Conservation (phyloP, 768 basidiomycete genomes). For the Suillus luteus region DNA sequence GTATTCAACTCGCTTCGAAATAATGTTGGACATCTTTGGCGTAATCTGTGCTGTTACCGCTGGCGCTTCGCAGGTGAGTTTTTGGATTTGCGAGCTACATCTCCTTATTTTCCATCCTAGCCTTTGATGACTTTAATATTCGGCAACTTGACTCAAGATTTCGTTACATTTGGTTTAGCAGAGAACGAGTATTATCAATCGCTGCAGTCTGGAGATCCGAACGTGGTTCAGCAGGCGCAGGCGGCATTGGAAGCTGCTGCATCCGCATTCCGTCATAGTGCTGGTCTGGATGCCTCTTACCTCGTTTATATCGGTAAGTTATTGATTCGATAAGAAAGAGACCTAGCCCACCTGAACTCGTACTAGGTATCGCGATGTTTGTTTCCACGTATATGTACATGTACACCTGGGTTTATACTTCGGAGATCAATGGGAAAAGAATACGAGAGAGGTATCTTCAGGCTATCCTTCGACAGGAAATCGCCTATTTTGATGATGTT, state of each 20-base stretch:
- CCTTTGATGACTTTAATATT: slow-evolving; percentile 50
- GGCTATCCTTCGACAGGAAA: slow-evolving; percentile 50
- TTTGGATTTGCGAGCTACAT: slow-evolving; percentile 5
- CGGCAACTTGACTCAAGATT: slow-evolving; percentile 45
- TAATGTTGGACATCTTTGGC: slow-evolving; percentile 68
- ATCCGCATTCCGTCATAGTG: slow-evolving; percentile 27
- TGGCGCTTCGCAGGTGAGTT: slow-evolving; percentile 75
- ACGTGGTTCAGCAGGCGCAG: slow-evolving; percentile 5
- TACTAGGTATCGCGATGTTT: slow-evolving; percentile 47
- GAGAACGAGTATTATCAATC: slow-evolving; percentile 7
- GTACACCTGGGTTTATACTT: slow-evolving; percentile 35
- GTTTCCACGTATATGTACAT: slow-evolving; percentile 45
- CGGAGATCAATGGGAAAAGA: slow-evolving; percentile 49
- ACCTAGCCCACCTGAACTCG: neutral
- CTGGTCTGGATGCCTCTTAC: slow-evolving; percentile 39
- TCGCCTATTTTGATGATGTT: slow-evolving; percentile 46
- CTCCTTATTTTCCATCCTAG: slow-evolving; percentile 15
- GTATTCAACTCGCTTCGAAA: slow-evolving; percentile 74
- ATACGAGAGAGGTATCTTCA: slow-evolving; percentile 52
- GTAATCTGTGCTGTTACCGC: slow-evolving; percentile 69
- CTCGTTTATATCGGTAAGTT: slow-evolving; percentile 40
- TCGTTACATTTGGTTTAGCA: slow-evolving; percentile 36
- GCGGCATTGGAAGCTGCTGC: slow-evolving; percentile 17
- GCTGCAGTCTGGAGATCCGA: slow-evolving; percentile 18
- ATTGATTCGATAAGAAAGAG: slow-evolving; percentile 17